A percentile compares a stretch with the other conserved stretches of the same genome.
phyloP scores from a whole-genome alignment of 192 early-diverging fungal genomes.

The Thamnidium elegans region DNA sequence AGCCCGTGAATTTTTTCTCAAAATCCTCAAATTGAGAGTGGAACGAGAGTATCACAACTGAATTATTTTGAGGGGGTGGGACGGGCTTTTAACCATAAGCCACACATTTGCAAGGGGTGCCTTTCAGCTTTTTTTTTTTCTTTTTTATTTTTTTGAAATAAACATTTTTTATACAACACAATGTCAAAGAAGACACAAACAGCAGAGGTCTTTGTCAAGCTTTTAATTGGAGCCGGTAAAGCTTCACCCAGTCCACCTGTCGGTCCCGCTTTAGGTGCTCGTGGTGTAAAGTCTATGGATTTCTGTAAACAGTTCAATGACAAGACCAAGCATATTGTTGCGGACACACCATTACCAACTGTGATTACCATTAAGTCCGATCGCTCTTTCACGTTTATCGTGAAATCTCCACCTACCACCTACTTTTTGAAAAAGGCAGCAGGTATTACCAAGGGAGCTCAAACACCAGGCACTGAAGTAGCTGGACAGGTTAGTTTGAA shows the following conservation, averaged over 20 bases:
- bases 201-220: constrained; percentile 55
- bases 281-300: constrained; percentile 97
- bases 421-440: constrained; percentile 88
- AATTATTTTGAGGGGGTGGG: too few species aligned
- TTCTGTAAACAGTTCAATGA: constrained; percentile 99
- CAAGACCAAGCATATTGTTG: constrained; percentile 78
- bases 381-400: constrained; percentile 86
- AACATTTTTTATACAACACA: too few species aligned
- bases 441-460: constrained; percentile 82
- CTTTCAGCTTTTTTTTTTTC: too few species aligned
- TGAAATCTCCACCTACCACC: constrained; percentile 82
- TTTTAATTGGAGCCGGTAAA: constrained; percentile 88
- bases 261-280: constrained; percentile 92
- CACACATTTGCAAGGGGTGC: too few species aligned
- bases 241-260: constrained; percentile 92
- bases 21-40: too few species aligned
- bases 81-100: too few species aligned
- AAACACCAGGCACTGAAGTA: constrained; percentile 70
- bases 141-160: too few species aligned
- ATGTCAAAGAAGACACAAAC: constrained; percentile 45
- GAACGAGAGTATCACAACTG: too few species aligned
- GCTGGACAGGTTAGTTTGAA: constrained; percentile 86
- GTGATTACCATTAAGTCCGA: constrained; percentile 87
- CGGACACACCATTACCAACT: constrained; percentile 81
- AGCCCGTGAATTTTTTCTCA: too few species aligned